phyloP scores from a whole-genome alignment of 2,329 filamentous ascomycete species.

The Xylaria sp. region DNA sequence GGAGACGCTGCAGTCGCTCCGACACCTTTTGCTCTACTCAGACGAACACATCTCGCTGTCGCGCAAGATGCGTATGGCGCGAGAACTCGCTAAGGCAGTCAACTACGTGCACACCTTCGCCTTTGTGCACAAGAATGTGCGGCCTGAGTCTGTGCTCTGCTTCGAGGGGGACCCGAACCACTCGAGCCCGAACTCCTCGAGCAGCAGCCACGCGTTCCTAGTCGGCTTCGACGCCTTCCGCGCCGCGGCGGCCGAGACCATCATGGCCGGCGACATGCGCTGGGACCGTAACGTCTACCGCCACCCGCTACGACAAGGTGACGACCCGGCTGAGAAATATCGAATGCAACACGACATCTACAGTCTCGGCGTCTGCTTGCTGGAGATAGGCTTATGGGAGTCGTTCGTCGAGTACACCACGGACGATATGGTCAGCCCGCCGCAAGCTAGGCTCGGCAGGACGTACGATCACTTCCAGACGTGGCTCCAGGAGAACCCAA shows the following conservation, averaged over 20 bases:
- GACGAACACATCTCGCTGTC: no score
- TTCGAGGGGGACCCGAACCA: slow-evolving; percentile 38
- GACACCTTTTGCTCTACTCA: no score
- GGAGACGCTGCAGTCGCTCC: no score
- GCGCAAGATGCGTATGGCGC: no score
- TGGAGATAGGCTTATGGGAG: slow-evolving; percentile 19
- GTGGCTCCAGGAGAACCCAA: neutral
- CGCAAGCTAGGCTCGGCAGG: neutral
- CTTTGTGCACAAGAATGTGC: slow-evolving; percentile 58
- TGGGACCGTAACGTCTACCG: slow-evolving; percentile 32
- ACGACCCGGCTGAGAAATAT: neutral
- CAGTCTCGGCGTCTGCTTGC: slow-evolving; percentile 14
- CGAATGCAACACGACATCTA: slow-evolving; percentile 28
- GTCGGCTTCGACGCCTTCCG: slow-evolving; percentile 36
- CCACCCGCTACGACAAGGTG: slow-evolving; percentile 18
- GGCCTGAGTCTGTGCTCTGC: slow-evolving; percentile 54
- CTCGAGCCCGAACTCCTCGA: neutral
- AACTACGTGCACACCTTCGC: slow-evolving; percentile 50
- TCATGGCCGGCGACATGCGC: slow-evolving; percentile 17
- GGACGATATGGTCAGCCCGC: neutral
- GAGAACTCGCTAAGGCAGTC: no score
- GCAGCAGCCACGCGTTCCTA: slow-evolving; percentile 21
- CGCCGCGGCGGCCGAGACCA: slow-evolving; percentile 11
- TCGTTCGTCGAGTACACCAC: slow-evolving; percentile 7
- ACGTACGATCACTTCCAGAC: slow-evolving; percentile 1